Percentiles rank a stretch among this genome's conserved stretches.
These are phyloP conservation scores for Pyrenula aspistea DNA, from an alignment of 495 filamentous ascomycete genomes.

Conservation along the genomic window DNA sequence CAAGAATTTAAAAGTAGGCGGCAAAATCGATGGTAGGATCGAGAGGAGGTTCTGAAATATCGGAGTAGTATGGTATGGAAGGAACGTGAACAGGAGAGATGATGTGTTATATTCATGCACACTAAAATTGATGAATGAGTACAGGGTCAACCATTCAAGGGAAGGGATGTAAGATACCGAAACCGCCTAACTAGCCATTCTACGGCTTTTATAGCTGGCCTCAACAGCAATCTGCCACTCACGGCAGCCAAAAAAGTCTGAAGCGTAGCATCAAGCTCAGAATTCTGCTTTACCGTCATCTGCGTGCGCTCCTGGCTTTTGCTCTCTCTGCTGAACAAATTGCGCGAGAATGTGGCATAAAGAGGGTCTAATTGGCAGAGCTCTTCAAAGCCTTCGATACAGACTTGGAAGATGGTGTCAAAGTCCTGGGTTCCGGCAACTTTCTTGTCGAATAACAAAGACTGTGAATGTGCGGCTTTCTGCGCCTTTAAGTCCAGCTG, in stretches of 20 bases:
- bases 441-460: slow-evolving; percentile 75
- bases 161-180: slow-evolving; percentile 40
- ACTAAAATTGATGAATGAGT: slow-evolving; percentile 25
- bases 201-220: slow-evolving; percentile 75
- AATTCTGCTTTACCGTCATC: slow-evolving; percentile 70
- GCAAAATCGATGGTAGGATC: slow-evolving; percentile 61
- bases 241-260: slow-evolving; percentile 72
- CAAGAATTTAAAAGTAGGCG: slow-evolving; percentile 69
- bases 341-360: slow-evolving; percentile 55
- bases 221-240: slow-evolving; percentile 62
- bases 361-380: slow-evolving; percentile 73
- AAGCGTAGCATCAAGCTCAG: slow-evolving; percentile 62
- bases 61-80: slow-evolving; percentile 79
- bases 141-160: not conserved
- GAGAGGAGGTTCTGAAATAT: slow-evolving; percentile 72
- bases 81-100: slow-evolving; percentile 69
- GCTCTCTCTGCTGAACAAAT: slow-evolving; percentile 84
- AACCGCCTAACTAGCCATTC: slow-evolving; percentile 94
- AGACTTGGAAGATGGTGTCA: slow-evolving; percentile 75
- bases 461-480: slow-evolving; percentile 78
- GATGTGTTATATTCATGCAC: slow-evolving; percentile 83
- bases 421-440: slow-evolving; percentile 78
- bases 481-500: slow-evolving; percentile 81
- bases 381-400: slow-evolving; percentile 78
- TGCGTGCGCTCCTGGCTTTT: slow-evolving; percentile 73